Conservation (phyloP, 148 eudicot species). For the Fagopyrum esculentum region DNA sequence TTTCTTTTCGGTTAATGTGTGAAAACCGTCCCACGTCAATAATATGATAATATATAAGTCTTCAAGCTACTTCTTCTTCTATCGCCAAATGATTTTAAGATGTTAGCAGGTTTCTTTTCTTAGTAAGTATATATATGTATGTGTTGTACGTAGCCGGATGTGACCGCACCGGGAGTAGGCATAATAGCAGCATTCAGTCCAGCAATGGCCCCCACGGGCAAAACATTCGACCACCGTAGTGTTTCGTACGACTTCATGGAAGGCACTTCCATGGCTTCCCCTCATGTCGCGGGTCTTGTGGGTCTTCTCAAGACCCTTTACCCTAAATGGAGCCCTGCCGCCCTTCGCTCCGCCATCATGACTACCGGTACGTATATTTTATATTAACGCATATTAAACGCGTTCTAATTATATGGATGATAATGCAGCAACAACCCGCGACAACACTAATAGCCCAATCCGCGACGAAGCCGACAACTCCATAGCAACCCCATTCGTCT, state of each 20-base stretch:
- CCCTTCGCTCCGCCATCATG: slow-evolving; percentile 65
- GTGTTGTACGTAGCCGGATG: slow-evolving; percentile 43
- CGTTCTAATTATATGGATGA: background rate
- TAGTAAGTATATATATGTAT: too few species aligned
- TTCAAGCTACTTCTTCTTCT: too few species aligned
- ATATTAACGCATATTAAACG: background rate
- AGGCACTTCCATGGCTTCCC: slow-evolving; percentile 81
- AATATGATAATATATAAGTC: too few species aligned
- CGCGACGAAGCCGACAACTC: slow-evolving; percentile 4
- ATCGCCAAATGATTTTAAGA: too few species aligned
- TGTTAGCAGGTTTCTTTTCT: too few species aligned
- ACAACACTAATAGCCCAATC: slow-evolving; percentile 41
- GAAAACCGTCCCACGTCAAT: too few species aligned
- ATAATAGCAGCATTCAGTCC: slow-evolving; percentile 48
- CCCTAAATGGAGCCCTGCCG: slow-evolving; percentile 58
- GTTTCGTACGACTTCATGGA: slow-evolving; percentile 23
- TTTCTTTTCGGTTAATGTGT: too few species aligned
- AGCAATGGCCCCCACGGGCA: slow-evolving; percentile 27
- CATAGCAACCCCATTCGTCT: slow-evolving; percentile 32
- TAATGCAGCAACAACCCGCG: slow-evolving; percentile 39
- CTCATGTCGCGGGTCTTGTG: slow-evolving; percentile 56
- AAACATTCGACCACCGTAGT: slow-evolving; percentile 19
- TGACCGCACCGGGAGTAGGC: slow-evolving; percentile 67
- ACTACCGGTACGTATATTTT: slow-evolving; percentile 36
- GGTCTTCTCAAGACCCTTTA: slow-evolving; percentile 52